These are phyloP conservation scores for Venturia aucupariae DNA, from an alignment of 2,329 filamentous ascomycete species.

Conservation along the genomic window DNA sequence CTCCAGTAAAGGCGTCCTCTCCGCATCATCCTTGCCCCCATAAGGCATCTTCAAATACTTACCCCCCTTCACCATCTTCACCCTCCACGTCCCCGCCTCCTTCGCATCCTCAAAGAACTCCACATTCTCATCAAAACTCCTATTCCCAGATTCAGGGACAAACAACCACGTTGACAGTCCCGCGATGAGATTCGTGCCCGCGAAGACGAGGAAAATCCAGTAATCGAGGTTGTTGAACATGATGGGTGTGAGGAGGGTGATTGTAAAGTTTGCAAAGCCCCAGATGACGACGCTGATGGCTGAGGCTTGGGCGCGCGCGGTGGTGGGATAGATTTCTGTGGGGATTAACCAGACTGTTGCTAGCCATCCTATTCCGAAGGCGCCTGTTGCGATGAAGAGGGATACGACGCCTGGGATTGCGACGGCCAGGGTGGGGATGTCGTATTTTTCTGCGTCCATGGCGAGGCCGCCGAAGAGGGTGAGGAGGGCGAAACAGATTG, in stretches of 20 bases:
- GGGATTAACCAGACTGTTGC: slow-evolving; percentile 51
- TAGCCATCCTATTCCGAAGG: slow-evolving; percentile 53
- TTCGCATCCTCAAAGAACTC: slow-evolving; percentile 47
- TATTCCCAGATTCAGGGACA: slow-evolving; percentile 46
- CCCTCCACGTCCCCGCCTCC: slow-evolving; percentile 44
- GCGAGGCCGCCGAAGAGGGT: slow-evolving; percentile 43
- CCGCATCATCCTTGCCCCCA: slow-evolving; percentile 30
- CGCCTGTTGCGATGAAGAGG: slow-evolving; percentile 49
- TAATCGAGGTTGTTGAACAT: slow-evolving; percentile 52
- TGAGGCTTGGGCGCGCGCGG: slow-evolving; percentile 45
- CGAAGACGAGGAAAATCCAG: slow-evolving; percentile 49
- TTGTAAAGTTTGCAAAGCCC: slow-evolving; percentile 49
- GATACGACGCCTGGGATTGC: slow-evolving; percentile 43
- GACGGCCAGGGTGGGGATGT: slow-evolving; percentile 33
- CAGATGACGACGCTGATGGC: slow-evolving; percentile 47
- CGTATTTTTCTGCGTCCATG: slow-evolving; percentile 28
- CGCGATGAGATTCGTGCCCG: slow-evolving; percentile 44
- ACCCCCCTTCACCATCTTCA: slow-evolving; percentile 43
- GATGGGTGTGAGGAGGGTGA: slow-evolving; percentile 49
- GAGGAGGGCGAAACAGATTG: slow-evolving; percentile 42
- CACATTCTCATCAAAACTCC: slow-evolving; percentile 53
- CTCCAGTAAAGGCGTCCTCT: slow-evolving; percentile 36
- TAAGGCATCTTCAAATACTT: slow-evolving; percentile 39
- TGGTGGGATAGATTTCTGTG: slow-evolving; percentile 49
- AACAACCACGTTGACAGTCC: slow-evolving; percentile 46